These are phyloP conservation scores for Boechera divaricarpa DNA, from an alignment of 345 rosid genomes.

Conservation along the genomic window DNA sequence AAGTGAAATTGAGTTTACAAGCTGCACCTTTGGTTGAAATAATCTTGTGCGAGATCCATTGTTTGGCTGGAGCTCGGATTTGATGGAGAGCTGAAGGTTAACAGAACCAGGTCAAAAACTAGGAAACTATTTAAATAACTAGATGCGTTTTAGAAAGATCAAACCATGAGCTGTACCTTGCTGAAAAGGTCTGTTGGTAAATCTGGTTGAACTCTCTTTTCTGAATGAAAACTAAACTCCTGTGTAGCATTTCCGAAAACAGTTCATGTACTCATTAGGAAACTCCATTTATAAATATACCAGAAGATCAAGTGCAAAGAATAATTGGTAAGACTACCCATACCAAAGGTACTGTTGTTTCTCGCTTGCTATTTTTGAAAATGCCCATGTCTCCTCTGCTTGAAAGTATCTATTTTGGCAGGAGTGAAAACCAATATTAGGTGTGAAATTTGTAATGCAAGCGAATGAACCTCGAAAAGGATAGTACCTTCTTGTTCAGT, in stretches of 20 bases:
- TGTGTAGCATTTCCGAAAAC: constrained; percentile 41
- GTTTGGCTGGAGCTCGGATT: constrained; percentile 59
- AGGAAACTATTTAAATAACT: neutral
- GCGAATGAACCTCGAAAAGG: constrained; percentile 1
- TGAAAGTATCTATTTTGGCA: constrained; percentile 63
- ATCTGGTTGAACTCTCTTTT: constrained; percentile 63
- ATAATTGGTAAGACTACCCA: neutral
- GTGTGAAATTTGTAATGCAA: neutral
- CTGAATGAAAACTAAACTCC: constrained; percentile 77
- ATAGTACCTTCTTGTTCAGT: constrained; percentile 79
- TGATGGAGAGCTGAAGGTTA: constrained; percentile 65
- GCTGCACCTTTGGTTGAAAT: constrained; percentile 64
- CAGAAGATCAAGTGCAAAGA: constrained; percentile 4
- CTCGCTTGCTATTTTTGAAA: constrained; percentile 70
- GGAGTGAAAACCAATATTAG: neutral
- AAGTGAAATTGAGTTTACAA: constrained; percentile 11
- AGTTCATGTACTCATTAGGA: constrained; percentile 23
- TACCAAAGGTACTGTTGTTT: constrained; percentile 84
- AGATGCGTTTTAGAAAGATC: neutral
- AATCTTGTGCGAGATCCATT: constrained; percentile 53
- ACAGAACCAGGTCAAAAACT: constrained; percentile 8
- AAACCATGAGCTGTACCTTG: constrained; percentile 60
- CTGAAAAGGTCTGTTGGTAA: constrained; percentile 83
- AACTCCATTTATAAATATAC: neutral
- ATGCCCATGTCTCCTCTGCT: constrained; percentile 83